A percentile compares a stretch with the other conserved stretches of the same genome.
phyloP scores from a whole-genome alignment of 805 yeast genomes.

The Isabelozyma heimii region DNA sequence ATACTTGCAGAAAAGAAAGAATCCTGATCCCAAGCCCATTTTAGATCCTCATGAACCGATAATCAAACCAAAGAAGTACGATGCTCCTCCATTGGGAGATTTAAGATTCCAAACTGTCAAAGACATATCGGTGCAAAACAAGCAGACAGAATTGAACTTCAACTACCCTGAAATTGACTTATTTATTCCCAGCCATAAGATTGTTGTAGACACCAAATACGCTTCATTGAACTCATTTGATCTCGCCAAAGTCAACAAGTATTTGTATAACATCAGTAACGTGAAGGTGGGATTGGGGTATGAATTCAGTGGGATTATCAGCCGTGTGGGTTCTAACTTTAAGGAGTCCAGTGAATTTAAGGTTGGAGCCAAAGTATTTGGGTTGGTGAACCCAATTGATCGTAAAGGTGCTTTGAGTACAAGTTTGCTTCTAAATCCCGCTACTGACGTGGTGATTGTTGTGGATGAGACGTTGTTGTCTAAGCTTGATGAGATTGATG shows the following conservation, averaged over 20 bases:
- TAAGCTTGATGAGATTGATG: constrained; percentile 18
- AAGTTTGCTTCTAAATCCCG: constrained; percentile 53
- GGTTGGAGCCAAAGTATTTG: constrained; percentile 67
- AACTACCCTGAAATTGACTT: constrained; percentile 47
- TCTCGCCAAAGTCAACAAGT: constrained; percentile 55
- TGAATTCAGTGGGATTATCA: constrained; percentile 63
- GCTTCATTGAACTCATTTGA: constrained; percentile 69
- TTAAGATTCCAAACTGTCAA: constrained; percentile 50
- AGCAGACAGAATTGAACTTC: constrained; percentile 48
- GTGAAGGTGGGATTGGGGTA: constrained; percentile 65
- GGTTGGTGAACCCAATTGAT: constrained; percentile 49
- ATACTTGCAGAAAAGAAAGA: constrained; percentile 25
- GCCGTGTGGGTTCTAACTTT: constrained; percentile 51
- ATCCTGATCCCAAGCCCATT: constrained; percentile 25
- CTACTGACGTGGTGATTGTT: constrained; percentile 38
- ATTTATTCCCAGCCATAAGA: constrained; percentile 46
- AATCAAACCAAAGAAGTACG: constrained; percentile 3
- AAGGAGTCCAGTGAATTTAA: constrained; percentile 24
- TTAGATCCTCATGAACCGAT: neutral
- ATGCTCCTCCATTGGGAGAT: constrained; percentile 33
- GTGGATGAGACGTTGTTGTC: constrained; percentile 21
- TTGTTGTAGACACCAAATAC: constrained; percentile 58
- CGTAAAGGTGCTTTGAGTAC: constrained; percentile 60
- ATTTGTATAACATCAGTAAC: constrained; percentile 48
- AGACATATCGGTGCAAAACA: constrained; percentile 44